Evolutionary conservation across 2,329 filamentous ascomycete species (phyloP), one percentile per base, ranked within the genome.

Genomic region (Trichophyton benhamiae): DNA sequence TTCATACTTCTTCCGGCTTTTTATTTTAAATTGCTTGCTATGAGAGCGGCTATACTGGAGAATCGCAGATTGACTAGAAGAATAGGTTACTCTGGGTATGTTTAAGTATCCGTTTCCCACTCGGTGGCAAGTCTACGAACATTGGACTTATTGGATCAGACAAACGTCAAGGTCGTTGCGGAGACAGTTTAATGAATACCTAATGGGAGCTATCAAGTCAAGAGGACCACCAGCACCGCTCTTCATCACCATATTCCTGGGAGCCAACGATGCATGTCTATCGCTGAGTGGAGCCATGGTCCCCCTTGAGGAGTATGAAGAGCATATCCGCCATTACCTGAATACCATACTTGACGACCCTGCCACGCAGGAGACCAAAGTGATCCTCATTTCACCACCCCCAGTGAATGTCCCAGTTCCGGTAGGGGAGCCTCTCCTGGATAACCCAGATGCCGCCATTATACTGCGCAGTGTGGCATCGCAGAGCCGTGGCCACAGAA

Each of bases 161-260:
- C 36, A 66, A 62, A 67, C 65, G 5, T 62, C 62, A 44, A 60
- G 59, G 38, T 60, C 59, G 4, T 63, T 67, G 25, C 65, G 62
- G 8, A n/a, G 27, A 22, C 5, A 17, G 3, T 67, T 67, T 36
- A 42, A 63, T 22, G 30, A 59, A 36, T 60, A 20, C n/a, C 59
- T 67, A 36, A 36, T 66, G 17, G 33, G 57, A 11, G 44, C 6
- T 5, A 61, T 61, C n/a, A 49, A 63, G 36, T 60, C 61, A 58
- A 61, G 64, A 13, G 64, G 65, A 20, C 36, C 61, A 1, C 64
- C 64, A 13, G 64, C 61, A n/a, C 73, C 71, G 4, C 67, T 75
- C 25, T 68, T 76, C 60, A 67, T 76, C 63, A 75, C 72, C 17
- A 75, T 76, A 61, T 74, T 74, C 61, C 61, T 76, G 7, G 74